Evolutionary conservation across 768 basidiomycete genomes (phyloP).

Genomic region (Phylloporus rhodoxanthus): DNA sequence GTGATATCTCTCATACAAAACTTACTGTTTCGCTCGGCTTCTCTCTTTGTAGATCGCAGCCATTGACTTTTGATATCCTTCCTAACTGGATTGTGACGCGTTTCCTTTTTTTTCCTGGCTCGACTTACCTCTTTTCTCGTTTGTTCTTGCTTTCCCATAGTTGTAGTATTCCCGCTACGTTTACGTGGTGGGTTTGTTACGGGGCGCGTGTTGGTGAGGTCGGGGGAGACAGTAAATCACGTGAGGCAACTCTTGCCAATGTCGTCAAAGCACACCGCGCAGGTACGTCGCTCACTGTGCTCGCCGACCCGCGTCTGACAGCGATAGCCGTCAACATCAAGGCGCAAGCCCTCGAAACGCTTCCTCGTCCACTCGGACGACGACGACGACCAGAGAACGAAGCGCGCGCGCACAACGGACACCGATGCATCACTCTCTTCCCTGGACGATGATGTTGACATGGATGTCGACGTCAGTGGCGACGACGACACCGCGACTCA

Average conservation of each 20-base stretch:
- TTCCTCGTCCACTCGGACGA: conserved; percentile 33
- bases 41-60: no score
- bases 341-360: conserved; percentile 24
- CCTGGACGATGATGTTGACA: conserved; percentile 41
- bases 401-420: conserved; percentile 24
- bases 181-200: no score
- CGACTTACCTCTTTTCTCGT: no score
- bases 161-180: no score
- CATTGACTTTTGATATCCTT: no score
- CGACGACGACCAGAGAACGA: conserved; percentile 24
- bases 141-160: no score
- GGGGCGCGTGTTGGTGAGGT: neutral
- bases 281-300: conserved; percentile 16
- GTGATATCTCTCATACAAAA: no score
- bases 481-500: neutral
- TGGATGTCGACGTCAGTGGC: conserved; percentile 34
- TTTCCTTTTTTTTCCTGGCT: no score
- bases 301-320: conserved; percentile 6
- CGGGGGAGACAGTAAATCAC: neutral
- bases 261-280: conserved; percentile 3
- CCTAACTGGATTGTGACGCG: no score
- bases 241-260: neutral
- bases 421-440: conserved; percentile 21
- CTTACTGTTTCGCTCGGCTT: no score
- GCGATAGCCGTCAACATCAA: conserved; percentile 17